A percentile compares a stretch with the other conserved stretches of the same genome.
Evolutionary conservation across 164 flowering plant genomes (phyloP).

Genomic region (Kalanchoe fedtschenkoi): DNA sequence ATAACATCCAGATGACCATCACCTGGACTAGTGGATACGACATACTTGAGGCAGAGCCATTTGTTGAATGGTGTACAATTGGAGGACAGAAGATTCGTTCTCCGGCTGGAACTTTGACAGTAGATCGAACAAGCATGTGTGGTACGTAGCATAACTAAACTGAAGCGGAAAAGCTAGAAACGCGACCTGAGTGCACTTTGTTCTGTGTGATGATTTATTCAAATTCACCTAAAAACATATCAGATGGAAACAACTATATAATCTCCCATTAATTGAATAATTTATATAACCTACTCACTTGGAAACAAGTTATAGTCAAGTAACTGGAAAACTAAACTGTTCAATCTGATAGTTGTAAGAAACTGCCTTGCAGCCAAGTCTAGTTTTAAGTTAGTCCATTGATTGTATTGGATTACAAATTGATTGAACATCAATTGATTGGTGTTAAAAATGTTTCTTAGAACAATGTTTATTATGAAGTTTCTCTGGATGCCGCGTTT

Average conservation of each 20-base stretch:
- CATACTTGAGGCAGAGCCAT: conserved; percentile 55
- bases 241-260: background rate
- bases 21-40: conserved; percentile 92
- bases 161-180: background rate
- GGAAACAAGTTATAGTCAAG: background rate
- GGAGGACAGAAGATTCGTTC: conserved; percentile 24
- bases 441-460: no score
- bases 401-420: no score
- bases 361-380: no score
- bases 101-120: conserved; percentile 68
- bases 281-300: background rate
- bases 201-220: background rate
- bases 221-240: background rate
- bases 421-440: no score
- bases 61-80: conserved; percentile 51
- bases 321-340: background rate
- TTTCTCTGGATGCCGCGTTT: no score
- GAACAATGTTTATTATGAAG: no score
- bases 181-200: background rate
- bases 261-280: background rate
- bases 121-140: conserved; percentile 49
- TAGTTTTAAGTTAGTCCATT: no score
- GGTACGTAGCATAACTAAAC: conserved; percentile 34
- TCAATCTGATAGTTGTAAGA: background rate
- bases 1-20: conserved; percentile 55